Evolutionary conservation across 208 protist genomes (phyloP).

Genomic region (Crithidia mellificae): DNA sequence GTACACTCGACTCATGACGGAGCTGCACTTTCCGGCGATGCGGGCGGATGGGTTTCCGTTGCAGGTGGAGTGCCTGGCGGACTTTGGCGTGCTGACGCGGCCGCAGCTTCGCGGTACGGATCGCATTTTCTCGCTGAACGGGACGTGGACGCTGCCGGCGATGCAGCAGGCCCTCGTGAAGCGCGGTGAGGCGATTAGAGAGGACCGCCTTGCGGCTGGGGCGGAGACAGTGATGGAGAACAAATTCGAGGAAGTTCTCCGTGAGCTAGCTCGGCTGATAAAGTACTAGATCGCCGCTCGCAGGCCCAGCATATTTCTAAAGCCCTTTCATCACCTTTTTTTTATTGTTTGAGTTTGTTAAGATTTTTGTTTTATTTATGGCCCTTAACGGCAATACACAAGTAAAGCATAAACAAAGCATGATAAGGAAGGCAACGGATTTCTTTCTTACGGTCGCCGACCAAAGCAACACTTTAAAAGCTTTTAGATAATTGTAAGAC

Average conservation of each 20-base stretch:
- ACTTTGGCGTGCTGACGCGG: conserved; percentile 72
- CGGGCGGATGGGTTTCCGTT: conserved; percentile 48
- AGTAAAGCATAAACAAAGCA: no score
- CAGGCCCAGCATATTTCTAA: no score
- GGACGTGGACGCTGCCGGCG: conserved; percentile 59
- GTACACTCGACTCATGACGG: conserved; percentile 71
- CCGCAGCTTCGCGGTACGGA: conserved; percentile 66
- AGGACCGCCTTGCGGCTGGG: conserved; percentile 43
- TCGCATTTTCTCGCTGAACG: conserved; percentile 64
- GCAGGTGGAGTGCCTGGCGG: conserved; percentile 61
- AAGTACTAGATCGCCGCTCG: no score
- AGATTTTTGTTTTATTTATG: no score
- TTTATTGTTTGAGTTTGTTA: no score
- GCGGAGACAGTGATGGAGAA: conserved; percentile 59
- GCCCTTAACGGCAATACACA: no score
- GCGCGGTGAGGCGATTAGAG: conserved; percentile 56
- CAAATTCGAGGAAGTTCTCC: conserved; percentile 57
- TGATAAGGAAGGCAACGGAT: no score
- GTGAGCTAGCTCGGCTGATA: conserved; percentile 49
- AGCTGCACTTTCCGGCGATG: conserved; percentile 71
- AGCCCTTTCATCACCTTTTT: no score
- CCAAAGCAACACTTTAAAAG: no score
- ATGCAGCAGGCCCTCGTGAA: conserved; percentile 59
- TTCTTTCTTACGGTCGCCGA: no score
- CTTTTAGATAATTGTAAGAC: no score